Evolutionary conservation across 108 stramenopile genomes (phyloP).

Genomic region (Conticribra guillardii): DNA sequence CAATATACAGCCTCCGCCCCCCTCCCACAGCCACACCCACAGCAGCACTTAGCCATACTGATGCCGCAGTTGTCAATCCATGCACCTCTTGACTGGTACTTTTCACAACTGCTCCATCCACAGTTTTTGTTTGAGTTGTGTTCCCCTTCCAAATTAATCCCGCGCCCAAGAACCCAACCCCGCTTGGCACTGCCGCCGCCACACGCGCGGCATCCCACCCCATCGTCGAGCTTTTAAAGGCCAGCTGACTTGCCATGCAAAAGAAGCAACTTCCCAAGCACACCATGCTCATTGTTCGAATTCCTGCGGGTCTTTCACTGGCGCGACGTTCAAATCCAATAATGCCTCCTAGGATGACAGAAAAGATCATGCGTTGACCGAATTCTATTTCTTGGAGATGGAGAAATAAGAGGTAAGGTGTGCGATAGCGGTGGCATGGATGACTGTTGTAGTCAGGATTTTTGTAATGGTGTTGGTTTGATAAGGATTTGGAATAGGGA

Average conservation of each 20-base stretch:
- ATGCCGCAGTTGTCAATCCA: constrained; percentile 69
- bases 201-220: constrained; percentile 57
- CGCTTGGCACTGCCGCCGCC: constrained; percentile 63
- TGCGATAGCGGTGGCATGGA: constrained; percentile 32
- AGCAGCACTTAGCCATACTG: constrained; percentile 65
- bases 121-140: background rate
- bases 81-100: constrained; percentile 35
- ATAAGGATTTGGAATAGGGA: constrained; percentile 10
- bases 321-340: constrained; percentile 57
- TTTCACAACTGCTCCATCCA: constrained; percentile 16
- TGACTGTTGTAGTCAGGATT: constrained; percentile 54
- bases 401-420: constrained; percentile 30
- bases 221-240: constrained; percentile 58
- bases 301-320: constrained; percentile 63
- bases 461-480: background rate
- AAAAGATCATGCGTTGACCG: constrained; percentile 39
- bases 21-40: constrained; percentile 63
- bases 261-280: constrained; percentile 66
- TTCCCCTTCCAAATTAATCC: constrained; percentile 54
- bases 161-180: constrained; percentile 71
- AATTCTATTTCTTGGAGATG: constrained; percentile 46
- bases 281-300: constrained; percentile 68
- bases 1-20: constrained; percentile 37
- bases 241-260: constrained; percentile 55
- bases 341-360: constrained; percentile 31